These are phyloP conservation scores for Lecanosticta acicola DNA, from an alignment of 2,329 filamentous ascomycete species.

Conservation along the genomic window DNA sequence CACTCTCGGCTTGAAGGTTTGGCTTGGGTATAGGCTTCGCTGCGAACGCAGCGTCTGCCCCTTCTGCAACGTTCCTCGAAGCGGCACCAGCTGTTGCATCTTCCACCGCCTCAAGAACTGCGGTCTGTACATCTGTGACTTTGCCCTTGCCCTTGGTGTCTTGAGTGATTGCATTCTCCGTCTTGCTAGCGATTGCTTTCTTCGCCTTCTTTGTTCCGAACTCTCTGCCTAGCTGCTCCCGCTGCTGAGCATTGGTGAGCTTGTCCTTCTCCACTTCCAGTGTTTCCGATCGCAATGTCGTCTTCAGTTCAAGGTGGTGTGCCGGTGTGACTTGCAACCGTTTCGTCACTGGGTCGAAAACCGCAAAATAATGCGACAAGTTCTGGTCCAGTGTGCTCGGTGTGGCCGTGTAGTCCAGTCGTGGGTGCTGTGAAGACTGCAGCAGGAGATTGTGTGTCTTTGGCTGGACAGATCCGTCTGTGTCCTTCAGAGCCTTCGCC, in stretches of 20 bases:
- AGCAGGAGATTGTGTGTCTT: slow-evolving; percentile 49
- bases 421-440: slow-evolving; percentile 56
- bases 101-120: slow-evolving; percentile 60
- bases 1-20: slow-evolving; percentile 60
- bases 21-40: slow-evolving; percentile 68
- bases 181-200: slow-evolving; percentile 65
- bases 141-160: slow-evolving; percentile 44
- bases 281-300: slow-evolving; percentile 41
- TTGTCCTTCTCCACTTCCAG: slow-evolving; percentile 35
- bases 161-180: slow-evolving; percentile 62
- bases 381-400: slow-evolving; percentile 38
- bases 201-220: slow-evolving; percentile 84
- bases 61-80: slow-evolving; percentile 56
- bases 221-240: slow-evolving; percentile 65
- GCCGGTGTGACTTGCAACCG: slow-evolving; percentile 51
- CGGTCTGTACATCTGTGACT: slow-evolving; percentile 52
- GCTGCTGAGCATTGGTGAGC: slow-evolving; percentile 51
- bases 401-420: slow-evolving; percentile 53
- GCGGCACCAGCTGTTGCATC: slow-evolving; percentile 59
- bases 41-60: slow-evolving; percentile 59
- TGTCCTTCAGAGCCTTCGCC: slow-evolving; percentile 10
- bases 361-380: slow-evolving; percentile 56
- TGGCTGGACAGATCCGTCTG: slow-evolving; percentile 32
- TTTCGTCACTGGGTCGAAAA: slow-evolving; percentile 52
- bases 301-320: slow-evolving; percentile 52